Percentiles rank a stretch among this genome's conserved stretches.
These are phyloP conservation scores for Fusarium tricinctum DNA, from an alignment of 2,329 filamentous ascomycete genomes.

Conservation along the genomic window DNA sequence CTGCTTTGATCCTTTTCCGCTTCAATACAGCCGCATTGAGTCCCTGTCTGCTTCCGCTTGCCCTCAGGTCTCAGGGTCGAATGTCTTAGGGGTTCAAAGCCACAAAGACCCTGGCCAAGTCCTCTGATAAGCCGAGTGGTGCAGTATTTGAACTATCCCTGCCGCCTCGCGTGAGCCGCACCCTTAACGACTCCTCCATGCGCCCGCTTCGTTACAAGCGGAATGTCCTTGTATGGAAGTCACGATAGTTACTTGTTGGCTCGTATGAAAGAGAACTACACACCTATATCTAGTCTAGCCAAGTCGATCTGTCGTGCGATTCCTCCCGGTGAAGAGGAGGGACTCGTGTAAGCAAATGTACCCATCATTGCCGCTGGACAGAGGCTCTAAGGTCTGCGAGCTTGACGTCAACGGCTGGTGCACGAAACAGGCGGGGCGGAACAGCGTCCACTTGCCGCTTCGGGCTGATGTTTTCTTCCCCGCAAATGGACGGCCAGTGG, in stretches of 20 bases:
- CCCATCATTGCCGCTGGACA: conserved; percentile 18
- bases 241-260: conserved; percentile 24
- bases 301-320: conserved; percentile 13
- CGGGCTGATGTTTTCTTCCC: conserved; percentile 33
- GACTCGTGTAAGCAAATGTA: conserved; percentile 17
- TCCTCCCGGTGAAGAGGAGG: conserved; percentile 20
- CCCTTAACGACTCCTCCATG: conserved; percentile 4
- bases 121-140: conserved; percentile 34
- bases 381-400: conserved; percentile 22
- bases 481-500: conserved; percentile 38
- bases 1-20: not conserved
- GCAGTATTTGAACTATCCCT: conserved; percentile 12
- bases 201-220: conserved; percentile 7
- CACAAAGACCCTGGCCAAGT: conserved; percentile 34
- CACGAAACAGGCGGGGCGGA: conserved; percentile 20
- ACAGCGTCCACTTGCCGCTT: conserved; percentile 41
- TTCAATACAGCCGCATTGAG: conserved; percentile 2
- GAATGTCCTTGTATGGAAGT: conserved; percentile 19
- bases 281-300: not conserved
- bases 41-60: conserved; percentile 29
- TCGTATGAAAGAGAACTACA: not conserved
- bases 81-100: conserved; percentile 32
- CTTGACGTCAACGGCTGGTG: conserved; percentile 42
- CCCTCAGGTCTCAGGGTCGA: conserved; percentile 5
- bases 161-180: conserved; percentile 22